phyloP scores from a whole-genome alignment of 345 rosid species.

The Aegle marmelos region DNA sequence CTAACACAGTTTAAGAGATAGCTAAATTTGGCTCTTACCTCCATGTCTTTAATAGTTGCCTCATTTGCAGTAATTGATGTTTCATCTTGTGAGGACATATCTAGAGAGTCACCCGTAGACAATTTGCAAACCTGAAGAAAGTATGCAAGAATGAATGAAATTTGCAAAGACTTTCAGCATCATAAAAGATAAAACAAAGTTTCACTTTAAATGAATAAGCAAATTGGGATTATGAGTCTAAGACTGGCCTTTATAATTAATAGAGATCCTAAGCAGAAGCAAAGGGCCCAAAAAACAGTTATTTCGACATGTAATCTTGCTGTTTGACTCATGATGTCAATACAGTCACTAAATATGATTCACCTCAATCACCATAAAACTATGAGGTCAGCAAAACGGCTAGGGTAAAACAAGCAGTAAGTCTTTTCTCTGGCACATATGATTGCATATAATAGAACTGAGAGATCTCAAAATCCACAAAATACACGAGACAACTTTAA shows the following conservation, averaged over 20 bases:
- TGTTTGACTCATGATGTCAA: background rate
- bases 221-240: background rate
- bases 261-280: background rate
- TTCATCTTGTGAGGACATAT: conserved; percentile 75
- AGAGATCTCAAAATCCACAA: background rate
- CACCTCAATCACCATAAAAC: background rate
- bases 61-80: conserved; percentile 65
- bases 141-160: background rate
- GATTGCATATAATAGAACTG: background rate
- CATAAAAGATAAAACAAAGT: conserved; percentile 1
- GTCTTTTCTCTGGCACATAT: background rate
- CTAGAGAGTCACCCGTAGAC: conserved; percentile 96
- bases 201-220: background rate
- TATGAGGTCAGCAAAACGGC: background rate
- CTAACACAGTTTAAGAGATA: background rate
- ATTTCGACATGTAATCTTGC: background rate
- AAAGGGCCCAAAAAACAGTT: background rate
- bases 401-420: conserved; percentile 1
- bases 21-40: conserved; percentile 47
- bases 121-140: conserved; percentile 63
- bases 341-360: background rate
- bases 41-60: conserved; percentile 93
- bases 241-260: background rate
- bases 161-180: background rate
- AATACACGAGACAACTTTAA: background rate